Base-by-base conservation (phyloP, 805 yeast species). In the Barnettozyma siamensis region DNA sequence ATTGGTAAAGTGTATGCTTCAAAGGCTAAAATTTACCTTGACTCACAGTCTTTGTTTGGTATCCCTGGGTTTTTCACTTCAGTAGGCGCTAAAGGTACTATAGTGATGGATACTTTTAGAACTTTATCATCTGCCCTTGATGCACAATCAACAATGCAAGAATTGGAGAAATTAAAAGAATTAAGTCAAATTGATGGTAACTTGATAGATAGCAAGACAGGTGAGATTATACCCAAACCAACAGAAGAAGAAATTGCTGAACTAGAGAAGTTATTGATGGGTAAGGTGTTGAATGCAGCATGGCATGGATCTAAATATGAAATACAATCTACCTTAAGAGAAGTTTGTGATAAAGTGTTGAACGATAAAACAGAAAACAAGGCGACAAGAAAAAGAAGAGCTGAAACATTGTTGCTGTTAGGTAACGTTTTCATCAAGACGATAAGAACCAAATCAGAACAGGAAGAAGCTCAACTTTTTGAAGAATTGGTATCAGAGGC, bases 221-320 rank as follows among this genome's bases (percentile, higher is more conserved):
- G 76, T 2, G 76, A 75, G 42, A 78, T 70, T 31, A 58, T 76
- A 13, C 77, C 78, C 3, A 83, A 78, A 45, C 73, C 73, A n/a
- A 61, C 83, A 1, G 69, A 69, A 3, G 85, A 79, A 48, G 83
- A 79, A 41, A 46, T 79, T 19, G 87, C 86, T 3, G 83, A 80
- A 45, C 73, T 80, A 68, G 91, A 84, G 55, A 80, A 83, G 57
- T 69, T 80, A 26, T 63, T 85, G 49, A 79, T 83, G 70, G 93
- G 91, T 17, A 85, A 84, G 59, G 85, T 84, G 16, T 64, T 85
- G 28, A 82, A 85, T 8, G 91, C 89, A 3, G 93, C 93, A 8
- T 85, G 94, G 94, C 78, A 78, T 11, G 88, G 91, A 0, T 79
- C 89, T 11, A 81, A 75, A 54, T 83, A 78, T 56, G 94, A 85